Evolutionary conservation across 78 protist genomes (phyloP).

Genomic region (Isochrysis galbana): DNA sequence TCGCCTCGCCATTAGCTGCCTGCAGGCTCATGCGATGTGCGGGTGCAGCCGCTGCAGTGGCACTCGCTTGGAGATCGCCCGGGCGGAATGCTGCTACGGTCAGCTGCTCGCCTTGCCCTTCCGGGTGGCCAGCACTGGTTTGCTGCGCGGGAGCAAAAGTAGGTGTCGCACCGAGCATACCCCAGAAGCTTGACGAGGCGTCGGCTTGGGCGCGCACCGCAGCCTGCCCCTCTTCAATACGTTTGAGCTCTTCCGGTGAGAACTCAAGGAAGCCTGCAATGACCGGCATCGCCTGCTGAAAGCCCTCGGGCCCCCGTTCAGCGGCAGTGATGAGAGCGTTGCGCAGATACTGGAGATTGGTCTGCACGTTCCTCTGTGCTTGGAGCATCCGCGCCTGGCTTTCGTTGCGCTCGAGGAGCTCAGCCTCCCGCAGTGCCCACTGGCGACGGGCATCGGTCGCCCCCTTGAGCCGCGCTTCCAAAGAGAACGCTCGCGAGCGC

Average conservation of each 20-base stretch:
- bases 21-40: background rate
- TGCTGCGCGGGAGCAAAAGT: background rate
- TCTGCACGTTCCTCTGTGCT: background rate
- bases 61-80: background rate
- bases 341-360: background rate
- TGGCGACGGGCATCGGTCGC: background rate
- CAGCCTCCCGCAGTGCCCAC: background rate
- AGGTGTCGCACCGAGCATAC: background rate
- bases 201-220: background rate
- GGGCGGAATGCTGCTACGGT: background rate
- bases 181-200: background rate
- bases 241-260: background rate
- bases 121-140: background rate
- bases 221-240: background rate
- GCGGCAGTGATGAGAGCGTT: background rate
- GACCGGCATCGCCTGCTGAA: background rate
- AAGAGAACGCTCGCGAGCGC: background rate
- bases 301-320: background rate
- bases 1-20: background rate
- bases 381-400: background rate
- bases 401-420: background rate
- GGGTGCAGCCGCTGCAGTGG: background rate
- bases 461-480: background rate
- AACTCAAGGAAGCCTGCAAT: background rate
- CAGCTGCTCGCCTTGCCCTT: background rate